Base-by-base conservation (phyloP, 2,329 filamentous ascomycete genomes). In the Pseudogymnoascus sp. region DNA sequence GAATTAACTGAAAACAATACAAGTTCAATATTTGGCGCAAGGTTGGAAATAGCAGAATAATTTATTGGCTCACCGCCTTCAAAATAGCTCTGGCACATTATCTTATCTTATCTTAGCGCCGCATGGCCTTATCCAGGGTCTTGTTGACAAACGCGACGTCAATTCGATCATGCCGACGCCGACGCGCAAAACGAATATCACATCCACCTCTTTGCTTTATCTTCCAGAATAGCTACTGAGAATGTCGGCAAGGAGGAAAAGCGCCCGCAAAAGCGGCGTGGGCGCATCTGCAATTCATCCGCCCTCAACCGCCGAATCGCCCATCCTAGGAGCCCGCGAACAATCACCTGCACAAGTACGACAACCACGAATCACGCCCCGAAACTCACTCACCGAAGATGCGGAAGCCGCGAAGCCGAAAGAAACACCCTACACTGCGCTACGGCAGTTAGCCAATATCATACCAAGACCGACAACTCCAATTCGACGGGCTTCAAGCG, bases 391-490 rank as follows among this genome's bases (percentile, higher is more conserved):
- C 16, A 64, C 61, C 23, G 66, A 70, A 21, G 63, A 66, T 13
- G 61, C 63, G 19, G 62, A 63, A 23, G 61, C 28, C 34, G 16
- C n/a, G 6, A 57, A 57, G 19, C 21, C 67, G n/a, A 70, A 68
- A 61, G 70, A 70, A 60, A 73, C 69, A 13, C 69, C 73, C 62
- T 72, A 72, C 65, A 66, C 63, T 11, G 67, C 69, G 51, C 43
- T 71, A 6, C 68, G 67, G 34, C 68, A 69, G 48, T 64, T 71
- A 63, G 67, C 70, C 2, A 70, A 68, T 54, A 39, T 68, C 13
- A 67, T 73, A 19, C 68, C 70, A n/a, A 70, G 66, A 63, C 73
- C 71, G 8, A 67, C 67, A 60, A 75, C 74, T 25, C 73, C 74
- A 62, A 62, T 68, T 39, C 71, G 69, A 23, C 69, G 71, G 37